These are phyloP conservation scores for Warburgia ugandensis DNA, from an alignment of 164 flowering plant species.

Conservation along the genomic window DNA sequence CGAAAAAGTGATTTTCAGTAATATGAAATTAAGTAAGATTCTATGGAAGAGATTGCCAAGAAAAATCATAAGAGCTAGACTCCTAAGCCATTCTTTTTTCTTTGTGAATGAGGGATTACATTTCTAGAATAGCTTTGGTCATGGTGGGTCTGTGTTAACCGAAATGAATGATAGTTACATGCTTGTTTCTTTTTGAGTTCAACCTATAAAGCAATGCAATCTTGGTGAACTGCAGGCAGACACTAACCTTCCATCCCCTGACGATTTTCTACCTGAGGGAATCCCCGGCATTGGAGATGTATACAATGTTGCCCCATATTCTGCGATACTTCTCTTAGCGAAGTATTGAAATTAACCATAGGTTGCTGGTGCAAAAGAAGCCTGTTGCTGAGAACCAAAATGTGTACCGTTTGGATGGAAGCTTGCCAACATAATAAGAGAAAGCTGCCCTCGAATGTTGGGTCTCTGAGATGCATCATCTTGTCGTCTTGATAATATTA, in stretches of 20 bases:
- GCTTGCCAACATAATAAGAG: no score
- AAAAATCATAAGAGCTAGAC: no score
- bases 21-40: no score
- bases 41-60: background rate
- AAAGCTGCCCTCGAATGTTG: no score
- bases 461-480: no score
- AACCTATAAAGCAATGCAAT: background rate
- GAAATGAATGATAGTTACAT: background rate
- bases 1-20: no score
- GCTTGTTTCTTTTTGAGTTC: background rate
- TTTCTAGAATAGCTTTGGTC: background rate
- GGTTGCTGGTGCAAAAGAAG: background rate
- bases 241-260: slow-evolving; percentile 73
- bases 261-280: slow-evolving; percentile 62
- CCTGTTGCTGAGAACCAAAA: background rate
- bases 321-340: slow-evolving; percentile 78
- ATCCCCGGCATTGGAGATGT: slow-evolving; percentile 40
- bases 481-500: no score
- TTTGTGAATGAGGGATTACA: background rate
- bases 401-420: no score
- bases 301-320: slow-evolving; percentile 71
- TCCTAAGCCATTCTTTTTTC: no score
- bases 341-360: slow-evolving; percentile 22
- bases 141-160: background rate
- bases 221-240: slow-evolving; percentile 57